Percentiles rank a stretch among this genome's conserved stretches.
Evolutionary conservation across 352 stramenopile genomes (phyloP).

Genomic region (Halophytophthora batemanensis): DNA sequence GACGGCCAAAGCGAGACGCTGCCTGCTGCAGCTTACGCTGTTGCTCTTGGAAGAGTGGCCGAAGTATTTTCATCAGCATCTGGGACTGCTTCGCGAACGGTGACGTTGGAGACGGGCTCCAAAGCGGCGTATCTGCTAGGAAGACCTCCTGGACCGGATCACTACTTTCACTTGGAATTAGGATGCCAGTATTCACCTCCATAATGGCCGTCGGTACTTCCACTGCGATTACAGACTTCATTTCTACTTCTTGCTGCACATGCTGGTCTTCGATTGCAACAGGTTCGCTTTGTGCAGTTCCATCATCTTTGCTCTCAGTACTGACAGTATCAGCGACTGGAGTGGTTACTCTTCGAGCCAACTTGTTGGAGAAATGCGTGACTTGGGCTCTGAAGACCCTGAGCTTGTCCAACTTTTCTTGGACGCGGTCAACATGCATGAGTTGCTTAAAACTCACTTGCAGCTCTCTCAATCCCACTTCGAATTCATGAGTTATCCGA

Average conservation of each 20-base stretch:
- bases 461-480: conserved; percentile 4
- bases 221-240: not conserved
- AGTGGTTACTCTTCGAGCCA: not conserved
- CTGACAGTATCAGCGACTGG: not conserved
- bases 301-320: not conserved
- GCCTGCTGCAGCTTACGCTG: conserved; percentile 6
- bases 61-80: conserved; percentile 8
- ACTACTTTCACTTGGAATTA: conserved; percentile 24
- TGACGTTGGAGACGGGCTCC: conserved; percentile 7
- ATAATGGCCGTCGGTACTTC: not conserved
- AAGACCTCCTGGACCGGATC: conserved; percentile 36
- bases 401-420: conserved; percentile 24
- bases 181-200: conserved; percentile 17
- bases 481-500: conserved; percentile 11
- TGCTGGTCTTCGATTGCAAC: not conserved
- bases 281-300: not conserved
- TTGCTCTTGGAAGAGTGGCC: conserved; percentile 19
- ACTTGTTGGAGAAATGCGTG: conserved; percentile 9
- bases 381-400: conserved; percentile 4
- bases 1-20: conserved; percentile 3
- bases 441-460: conserved; percentile 11
- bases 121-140: conserved; percentile 12
- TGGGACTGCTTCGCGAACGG: conserved; percentile 13
- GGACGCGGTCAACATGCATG: not conserved
- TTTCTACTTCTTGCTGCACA: not conserved